phyloP scores from a whole-genome alignment of 2,329 filamentous ascomycete species.

The Bipolaris zeicola region DNA sequence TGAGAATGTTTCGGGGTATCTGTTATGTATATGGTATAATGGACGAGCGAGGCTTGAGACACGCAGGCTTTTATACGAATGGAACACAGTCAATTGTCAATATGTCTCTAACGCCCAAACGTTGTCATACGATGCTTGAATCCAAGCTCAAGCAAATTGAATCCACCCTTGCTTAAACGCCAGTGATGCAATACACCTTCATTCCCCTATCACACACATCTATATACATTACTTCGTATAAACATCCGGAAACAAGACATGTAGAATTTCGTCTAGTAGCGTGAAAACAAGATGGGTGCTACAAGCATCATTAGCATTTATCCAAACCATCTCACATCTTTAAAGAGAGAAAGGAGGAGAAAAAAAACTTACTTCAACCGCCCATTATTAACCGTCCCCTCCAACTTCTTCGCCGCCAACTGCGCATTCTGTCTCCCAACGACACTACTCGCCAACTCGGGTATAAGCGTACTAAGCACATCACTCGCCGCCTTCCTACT shows the following conservation, averaged over 20 bases:
- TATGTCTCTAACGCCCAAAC: background rate
- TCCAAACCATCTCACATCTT: background rate
- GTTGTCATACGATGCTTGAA: background rate
- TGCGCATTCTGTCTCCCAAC: conserved; percentile 92
- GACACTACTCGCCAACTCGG: conserved; percentile 89
- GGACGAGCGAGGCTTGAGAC: too few relatives aligned
- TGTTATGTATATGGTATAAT: too few relatives aligned
- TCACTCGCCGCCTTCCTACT: conserved; percentile 86
- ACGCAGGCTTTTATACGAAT: too few relatives aligned
- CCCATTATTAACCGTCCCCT: conserved; percentile 89
- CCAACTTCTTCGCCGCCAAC: conserved; percentile 83
- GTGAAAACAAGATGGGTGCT: conserved; percentile 59
- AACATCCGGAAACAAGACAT: conserved; percentile 50
- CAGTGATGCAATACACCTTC: background rate
- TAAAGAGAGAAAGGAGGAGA: background rate
- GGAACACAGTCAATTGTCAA: too few relatives aligned
- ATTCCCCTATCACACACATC: background rate
- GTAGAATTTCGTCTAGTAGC: conserved; percentile 55
- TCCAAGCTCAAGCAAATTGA: background rate
- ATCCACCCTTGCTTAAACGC: background rate
- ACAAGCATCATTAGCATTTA: conserved; percentile 24
- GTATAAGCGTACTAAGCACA: conserved; percentile 86
- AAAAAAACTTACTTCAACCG: conserved; percentile 75
- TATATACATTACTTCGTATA: conserved; percentile 6
- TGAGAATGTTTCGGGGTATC: conserved; percentile 8